These are phyloP conservation scores for Monascus ruber DNA, from an alignment of 2,329 filamentous ascomycete species.

Conservation along the genomic window DNA sequence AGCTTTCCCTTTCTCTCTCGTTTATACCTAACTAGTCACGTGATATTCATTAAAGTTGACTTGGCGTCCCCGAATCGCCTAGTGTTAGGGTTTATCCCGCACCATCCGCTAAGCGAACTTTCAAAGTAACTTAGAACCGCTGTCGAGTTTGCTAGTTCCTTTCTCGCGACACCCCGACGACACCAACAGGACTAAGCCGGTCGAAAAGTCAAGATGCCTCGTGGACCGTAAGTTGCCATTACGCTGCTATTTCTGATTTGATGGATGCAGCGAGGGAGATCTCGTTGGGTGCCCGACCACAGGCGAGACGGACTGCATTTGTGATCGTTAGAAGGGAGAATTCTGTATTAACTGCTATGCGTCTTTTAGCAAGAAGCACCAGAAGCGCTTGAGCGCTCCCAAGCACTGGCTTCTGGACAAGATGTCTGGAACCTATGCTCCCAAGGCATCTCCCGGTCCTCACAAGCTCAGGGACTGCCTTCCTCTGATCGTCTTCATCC, in stretches of 20 bases:
- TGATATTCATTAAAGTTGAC: background rate
- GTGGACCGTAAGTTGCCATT: conserved; percentile 44
- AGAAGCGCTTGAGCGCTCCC: conserved; percentile 98
- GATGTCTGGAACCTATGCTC: conserved; percentile 77
- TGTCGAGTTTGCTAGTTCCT: conserved; percentile 10
- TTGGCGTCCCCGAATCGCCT: conserved; percentile 5
- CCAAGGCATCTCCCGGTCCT: conserved; percentile 68
- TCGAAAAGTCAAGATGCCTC: conserved; percentile 40
- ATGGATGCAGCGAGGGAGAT: background rate
- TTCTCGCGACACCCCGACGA: conserved; percentile 27
- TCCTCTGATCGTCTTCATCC: conserved; percentile 97
- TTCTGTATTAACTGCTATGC: conserved; percentile 16
- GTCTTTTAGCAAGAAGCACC: conserved; percentile 80
- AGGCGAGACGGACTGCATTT: background rate
- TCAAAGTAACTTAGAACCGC: conserved; percentile 12
- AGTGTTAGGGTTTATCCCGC: conserved; percentile 21
- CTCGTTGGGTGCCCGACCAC: background rate
- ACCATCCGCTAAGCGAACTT: conserved; percentile 24
- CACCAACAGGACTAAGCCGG: conserved; percentile 25
- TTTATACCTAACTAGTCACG: background rate
- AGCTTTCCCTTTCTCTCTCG: too few species aligned
- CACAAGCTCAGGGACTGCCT: conserved; percentile 99
- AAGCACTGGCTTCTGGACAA: conserved; percentile 99
- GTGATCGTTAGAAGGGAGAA: background rate
- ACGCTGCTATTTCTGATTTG: background rate